Conservation (phyloP, 768 basidiomycete genomes). For the Candolleomyces aberdarensis region DNA sequence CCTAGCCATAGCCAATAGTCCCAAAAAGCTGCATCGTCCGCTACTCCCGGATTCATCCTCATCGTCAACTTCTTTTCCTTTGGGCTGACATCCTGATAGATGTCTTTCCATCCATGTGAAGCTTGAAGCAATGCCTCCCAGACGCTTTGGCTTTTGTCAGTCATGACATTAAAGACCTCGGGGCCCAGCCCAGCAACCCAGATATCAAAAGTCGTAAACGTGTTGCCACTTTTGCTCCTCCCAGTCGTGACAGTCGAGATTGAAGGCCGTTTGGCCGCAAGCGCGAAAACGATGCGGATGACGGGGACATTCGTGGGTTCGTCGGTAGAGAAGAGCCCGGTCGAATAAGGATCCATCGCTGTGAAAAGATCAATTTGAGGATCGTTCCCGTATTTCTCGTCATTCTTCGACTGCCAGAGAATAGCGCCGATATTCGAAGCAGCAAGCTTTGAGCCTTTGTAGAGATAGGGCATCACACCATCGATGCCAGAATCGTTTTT, state of each 20-base stretch:
- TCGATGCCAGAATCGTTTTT: not conserved
- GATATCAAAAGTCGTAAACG: not conserved
- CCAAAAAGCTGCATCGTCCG: not conserved
- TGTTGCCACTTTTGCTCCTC: not conserved
- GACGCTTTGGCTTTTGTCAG: conserved; percentile 13
- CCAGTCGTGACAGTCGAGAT: not conserved
- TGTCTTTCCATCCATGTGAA: not conserved
- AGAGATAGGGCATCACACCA: not conserved
- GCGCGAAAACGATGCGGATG: not conserved
- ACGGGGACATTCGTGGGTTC: not conserved
- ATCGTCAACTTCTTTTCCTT: not conserved
- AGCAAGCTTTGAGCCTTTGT: not conserved
- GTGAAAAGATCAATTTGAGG: not conserved
- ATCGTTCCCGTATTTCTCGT: not conserved
- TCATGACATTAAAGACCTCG: not conserved
- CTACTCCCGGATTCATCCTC: not conserved
- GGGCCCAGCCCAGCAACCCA: not conserved
- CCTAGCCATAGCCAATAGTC: not conserved
- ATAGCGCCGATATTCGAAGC: not conserved
- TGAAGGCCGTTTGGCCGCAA: not conserved
- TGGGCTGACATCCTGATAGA: not conserved
- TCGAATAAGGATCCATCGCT: not conserved
- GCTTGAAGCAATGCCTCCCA: conserved; percentile 11
- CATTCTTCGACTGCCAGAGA: not conserved
- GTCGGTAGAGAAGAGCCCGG: not conserved